Evolutionary conservation across 2,329 filamentous ascomycete genomes (phyloP).

Genomic region (Monilinia polystroma): DNA sequence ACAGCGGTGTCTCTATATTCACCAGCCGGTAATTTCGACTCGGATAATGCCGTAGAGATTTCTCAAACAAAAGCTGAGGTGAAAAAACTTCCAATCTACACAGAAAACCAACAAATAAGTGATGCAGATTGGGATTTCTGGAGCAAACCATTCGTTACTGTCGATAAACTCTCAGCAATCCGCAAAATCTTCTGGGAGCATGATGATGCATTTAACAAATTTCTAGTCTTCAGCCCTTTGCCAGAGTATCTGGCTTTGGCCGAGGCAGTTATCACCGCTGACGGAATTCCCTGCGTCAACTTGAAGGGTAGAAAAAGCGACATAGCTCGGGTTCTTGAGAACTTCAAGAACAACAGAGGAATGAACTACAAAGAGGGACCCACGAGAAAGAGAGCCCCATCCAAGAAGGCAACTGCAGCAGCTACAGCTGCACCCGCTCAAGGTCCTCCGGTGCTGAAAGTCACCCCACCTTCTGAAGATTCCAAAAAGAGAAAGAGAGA

Average conservation of each 20-base stretch:
- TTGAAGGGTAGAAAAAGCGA: background rate
- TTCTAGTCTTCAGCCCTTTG: slow-evolving; percentile 3
- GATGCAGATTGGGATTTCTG: background rate
- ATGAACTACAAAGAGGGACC: background rate
- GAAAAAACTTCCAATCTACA: background rate
- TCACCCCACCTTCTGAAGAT: background rate
- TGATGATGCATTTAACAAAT: background rate
- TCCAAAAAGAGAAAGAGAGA: background rate
- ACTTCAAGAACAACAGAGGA: background rate
- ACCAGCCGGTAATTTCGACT: background rate
- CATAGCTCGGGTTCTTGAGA: background rate
- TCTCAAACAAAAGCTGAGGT: background rate
- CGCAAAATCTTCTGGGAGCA: slow-evolving; percentile 2
- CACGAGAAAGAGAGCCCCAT: background rate
- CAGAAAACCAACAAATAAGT: background rate
- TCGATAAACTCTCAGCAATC: slow-evolving; percentile 1
- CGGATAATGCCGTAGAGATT: background rate
- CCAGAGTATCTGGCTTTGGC: background rate
- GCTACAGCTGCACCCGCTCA: background rate
- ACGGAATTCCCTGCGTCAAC: slow-evolving; percentile 1
- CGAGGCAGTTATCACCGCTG: background rate
- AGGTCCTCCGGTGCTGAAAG: background rate
- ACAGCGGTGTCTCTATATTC: slow-evolving; percentile 1
- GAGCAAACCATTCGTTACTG: slow-evolving; percentile 1
- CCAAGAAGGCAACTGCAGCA: background rate